Base-by-base conservation (phyloP, 1,284 basidiomycete genomes). In the Mycosarcoma mackinlayi region DNA sequence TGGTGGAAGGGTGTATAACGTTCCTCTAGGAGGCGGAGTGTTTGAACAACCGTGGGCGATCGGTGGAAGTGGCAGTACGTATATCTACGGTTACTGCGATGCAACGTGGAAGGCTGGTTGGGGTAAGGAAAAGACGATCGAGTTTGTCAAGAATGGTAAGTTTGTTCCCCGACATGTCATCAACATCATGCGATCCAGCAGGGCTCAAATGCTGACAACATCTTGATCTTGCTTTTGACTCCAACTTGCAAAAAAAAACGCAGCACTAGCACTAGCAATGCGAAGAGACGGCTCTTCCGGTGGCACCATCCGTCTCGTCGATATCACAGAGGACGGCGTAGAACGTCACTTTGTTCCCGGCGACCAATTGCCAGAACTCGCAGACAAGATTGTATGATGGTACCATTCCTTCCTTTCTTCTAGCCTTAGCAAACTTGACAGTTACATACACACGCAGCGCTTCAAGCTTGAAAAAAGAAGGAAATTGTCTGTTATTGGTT, bases 21-120 rank as follows among this genome's bases (percentile, higher is more conserved):
- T 80, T 14, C 75, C 79, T 8, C 63, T 81, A 2, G 78, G 76
- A 23, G 80, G 77, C 7, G 79, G 76, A n/a, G 55, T 77, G 13
- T 79, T 82, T 49, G 65, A 81, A 53, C 75, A 78, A 45, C 78
- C 79, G 1, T 80, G 76, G 79, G 79, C 79, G 1, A 79, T 81
- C 41, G 79, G 80, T 18, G 75, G 72, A 41, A 96, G 93, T 54
- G 96, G 96, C 14, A 97, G 94, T 38, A 93, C 94, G 11, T 99
- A 98, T 83, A 94, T 98, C 18, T 98, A 98, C 81, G 96, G 95
- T 45, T 98, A 96, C 85, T 98, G 96, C 82, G 96, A 99, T 83
- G 93, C 96, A 27, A 98, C 93, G n/a, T 99, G 92, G 84, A 86
- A 88, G 82, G 93, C 95, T 33, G 93, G 91, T n/a, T 95, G 92